Base-by-base conservation (phyloP, 768 basidiomycete genomes). In the Leccinum boreale region DNA sequence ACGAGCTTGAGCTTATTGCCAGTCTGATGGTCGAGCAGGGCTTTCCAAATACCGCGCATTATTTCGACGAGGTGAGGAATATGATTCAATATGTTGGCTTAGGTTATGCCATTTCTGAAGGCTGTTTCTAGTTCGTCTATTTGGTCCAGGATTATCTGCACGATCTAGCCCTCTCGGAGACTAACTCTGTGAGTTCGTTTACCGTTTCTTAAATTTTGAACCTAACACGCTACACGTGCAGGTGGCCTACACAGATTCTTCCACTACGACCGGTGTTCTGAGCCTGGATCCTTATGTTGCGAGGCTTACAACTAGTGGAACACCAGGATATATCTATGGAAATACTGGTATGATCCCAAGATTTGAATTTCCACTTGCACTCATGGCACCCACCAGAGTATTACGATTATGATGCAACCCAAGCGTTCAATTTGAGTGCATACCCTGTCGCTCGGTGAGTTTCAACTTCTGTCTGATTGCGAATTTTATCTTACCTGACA, bases 201-300 rank as follows among this genome's bases (percentile, higher is more conserved):
- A 5, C 5, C 29, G 12, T 53, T 28, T 39, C 46, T 47, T 29
- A 3, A 4, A 4, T 10, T 12, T 29, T 17, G 28, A 8, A 10
- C 28, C 44, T 2, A 54, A 23, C 4, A 54, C 31, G 12, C 35
- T 1, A 10, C 28, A 29, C 24, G 8, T 26, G 3, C 51, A 82
- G 81, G 78, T 85, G 4, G 73, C 83, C 9, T 85, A 85, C 58
- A 84, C 82, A 0, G 82, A 81, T 61, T 84, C 82, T 57, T 85
- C 83, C 0, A 85, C 82, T 4, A 85, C 82, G 0, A 73, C 74
- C 14, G 83, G 84, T 10, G 79, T 83, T 15, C 67, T 85, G n/a
- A 81, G 78, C 57, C 70, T 85, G 14, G 79, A 85, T 51, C 84
- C 83, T 7, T 83, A 83, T 53, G 69, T 78, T 7, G 63, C 83